Conservation (phyloP, 176 grass and related monocot species). For the Carex parvula region DNA sequence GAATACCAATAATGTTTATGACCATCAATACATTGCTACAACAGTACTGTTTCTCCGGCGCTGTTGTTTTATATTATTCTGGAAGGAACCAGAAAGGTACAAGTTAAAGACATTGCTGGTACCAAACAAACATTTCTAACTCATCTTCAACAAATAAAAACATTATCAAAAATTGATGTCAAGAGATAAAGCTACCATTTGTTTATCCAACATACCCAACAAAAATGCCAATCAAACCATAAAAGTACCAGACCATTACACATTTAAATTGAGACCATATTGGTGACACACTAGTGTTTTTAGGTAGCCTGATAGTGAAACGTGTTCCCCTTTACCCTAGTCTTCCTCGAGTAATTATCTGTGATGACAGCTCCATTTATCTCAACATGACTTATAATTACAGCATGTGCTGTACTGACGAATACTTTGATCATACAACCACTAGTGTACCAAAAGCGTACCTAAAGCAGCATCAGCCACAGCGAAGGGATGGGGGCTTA, state of each 20-base stretch:
- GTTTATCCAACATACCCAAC: neutral
- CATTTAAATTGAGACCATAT: neutral
- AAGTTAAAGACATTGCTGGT: neutral
- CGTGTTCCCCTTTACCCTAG: neutral
- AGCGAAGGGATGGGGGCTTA: conserved; percentile 94
- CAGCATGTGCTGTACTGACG: neutral
- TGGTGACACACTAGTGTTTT: neutral
- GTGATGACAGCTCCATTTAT: conserved; percentile 8
- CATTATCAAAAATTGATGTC: neutral
- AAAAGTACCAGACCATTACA: conserved; percentile 3
- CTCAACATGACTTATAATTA: neutral
- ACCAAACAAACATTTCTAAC: neutral
- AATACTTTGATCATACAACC: conserved; percentile 27
- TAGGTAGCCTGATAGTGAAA: neutral
- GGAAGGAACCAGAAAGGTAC: neutral
- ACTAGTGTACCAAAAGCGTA: conserved; percentile 30
- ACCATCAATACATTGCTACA: neutral
- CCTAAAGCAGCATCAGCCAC: conserved; percentile 93
- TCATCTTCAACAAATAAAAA: neutral
- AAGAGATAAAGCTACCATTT: neutral
- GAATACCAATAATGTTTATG: neutral
- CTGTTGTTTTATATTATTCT: neutral
- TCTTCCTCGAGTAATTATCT: neutral
- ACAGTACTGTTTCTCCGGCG: neutral
- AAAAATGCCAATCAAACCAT: conserved; percentile 21